Evolutionary conservation across 1,139 yeast genomes (phyloP), one percentile per base, ranked within the genome.

Genomic region (Blastobotrys elegans): DNA sequence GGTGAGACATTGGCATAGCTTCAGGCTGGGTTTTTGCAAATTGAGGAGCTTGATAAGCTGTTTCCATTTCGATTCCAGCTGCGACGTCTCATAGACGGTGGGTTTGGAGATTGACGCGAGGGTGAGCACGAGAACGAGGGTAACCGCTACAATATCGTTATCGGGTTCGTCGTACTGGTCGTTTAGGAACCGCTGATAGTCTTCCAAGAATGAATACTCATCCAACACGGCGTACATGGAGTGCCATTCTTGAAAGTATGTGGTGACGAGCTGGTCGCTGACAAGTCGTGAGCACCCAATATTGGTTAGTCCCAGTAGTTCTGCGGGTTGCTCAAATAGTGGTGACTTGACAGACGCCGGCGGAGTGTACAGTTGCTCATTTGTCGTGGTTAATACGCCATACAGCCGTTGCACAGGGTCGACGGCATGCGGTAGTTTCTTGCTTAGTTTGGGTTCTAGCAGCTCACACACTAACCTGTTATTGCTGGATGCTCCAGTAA

Each of bases 231-330:
- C 94, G 37, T 83, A 71, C 14, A 79, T 67, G 38, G 76, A 73
- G 31, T 87, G 84, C 95, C 96, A 89, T 52, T 84, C 84, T 53
- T 80, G 82, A 66, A 87, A 88, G 62, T 77, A 89, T 1, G 76
- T 64, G 50, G 65, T 50, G 24, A 65, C 60, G 10, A 67, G 60
- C 40, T 61, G 62, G 54, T 67, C 71, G 31, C 65, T 56, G 17
- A 56, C 48, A 24, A 59, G 54, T 22, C 68, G 50, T 13, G 65
- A 55, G 27, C 27, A 24, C 5, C 27, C 27, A 10, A 24, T 5
- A 24, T 24, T 24, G 27, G n/a, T 48, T 43, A 3, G 44, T 27
- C 38, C 44, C 38, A 29, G 44, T 14, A 13, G 46, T 8, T 30
- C 29, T 32, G 30, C 27, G 27, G 8, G 5, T 7, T 16, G 13